Percentiles rank a stretch among this genome's conserved stretches.
phyloP scores from a whole-genome alignment of 139 green algal species.

The Chlamydomonas schloesseri region DNA sequence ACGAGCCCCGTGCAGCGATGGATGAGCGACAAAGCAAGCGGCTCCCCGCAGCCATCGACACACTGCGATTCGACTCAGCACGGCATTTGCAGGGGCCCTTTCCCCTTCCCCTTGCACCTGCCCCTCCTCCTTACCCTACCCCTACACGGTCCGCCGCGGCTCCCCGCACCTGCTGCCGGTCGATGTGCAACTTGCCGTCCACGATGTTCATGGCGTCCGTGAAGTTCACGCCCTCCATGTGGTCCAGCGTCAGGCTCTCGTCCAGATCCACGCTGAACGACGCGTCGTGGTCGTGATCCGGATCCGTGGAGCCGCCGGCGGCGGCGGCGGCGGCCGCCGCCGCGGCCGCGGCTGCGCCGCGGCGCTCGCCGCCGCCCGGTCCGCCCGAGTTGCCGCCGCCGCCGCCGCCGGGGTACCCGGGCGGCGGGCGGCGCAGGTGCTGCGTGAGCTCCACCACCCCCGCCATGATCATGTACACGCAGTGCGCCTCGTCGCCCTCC shows the following conservation, averaged over 20 bases:
- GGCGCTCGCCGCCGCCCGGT: background rate
- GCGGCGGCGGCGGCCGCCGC: background rate
- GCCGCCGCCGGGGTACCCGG: background rate
- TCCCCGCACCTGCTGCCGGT: constrained; percentile 55
- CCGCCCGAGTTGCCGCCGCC: background rate
- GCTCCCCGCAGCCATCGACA: too few relatives aligned
- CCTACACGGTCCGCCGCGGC: too few relatives aligned
- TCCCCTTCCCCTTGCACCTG: too few relatives aligned
- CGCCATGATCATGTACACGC: constrained; percentile 68
- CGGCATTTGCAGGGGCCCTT: too few relatives aligned
- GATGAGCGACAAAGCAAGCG: too few relatives aligned
- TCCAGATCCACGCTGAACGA: constrained; percentile 68
- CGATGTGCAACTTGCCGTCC: constrained; percentile 65
- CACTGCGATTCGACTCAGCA: too few relatives aligned
- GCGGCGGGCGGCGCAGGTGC: constrained; percentile 17
- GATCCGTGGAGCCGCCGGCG: background rate
- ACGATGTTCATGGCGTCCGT: constrained; percentile 43
- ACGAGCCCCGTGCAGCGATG: too few relatives aligned
- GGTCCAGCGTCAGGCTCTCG: constrained; percentile 64
- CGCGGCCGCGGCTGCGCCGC: background rate
- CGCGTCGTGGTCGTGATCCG: constrained; percentile 49
- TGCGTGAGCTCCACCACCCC: constrained; percentile 70
- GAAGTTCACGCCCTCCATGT: constrained; percentile 12
- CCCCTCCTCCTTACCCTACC: too few relatives aligned
- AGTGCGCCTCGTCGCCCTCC: constrained; percentile 63